A percentile compares a stretch with the other conserved stretches of the same genome.
These are phyloP conservation scores for Saxophila tyrrhenica DNA, from an alignment of 495 filamentous ascomycete genomes.

Conservation along the genomic window DNA sequence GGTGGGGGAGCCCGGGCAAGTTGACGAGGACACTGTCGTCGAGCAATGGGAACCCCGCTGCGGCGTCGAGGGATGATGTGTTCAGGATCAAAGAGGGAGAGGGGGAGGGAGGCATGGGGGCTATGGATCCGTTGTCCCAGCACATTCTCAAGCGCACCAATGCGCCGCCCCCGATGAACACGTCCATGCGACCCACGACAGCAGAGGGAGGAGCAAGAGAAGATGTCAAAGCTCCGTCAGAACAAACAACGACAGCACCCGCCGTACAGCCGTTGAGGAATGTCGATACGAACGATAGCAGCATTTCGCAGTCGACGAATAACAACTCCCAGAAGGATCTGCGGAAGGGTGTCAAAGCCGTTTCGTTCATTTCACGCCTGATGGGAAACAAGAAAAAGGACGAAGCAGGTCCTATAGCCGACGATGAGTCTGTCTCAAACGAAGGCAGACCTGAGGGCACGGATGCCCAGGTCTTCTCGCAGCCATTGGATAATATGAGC, in stretches of 20 bases:
- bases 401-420: slow-evolving; percentile 41
- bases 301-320: slow-evolving; percentile 18
- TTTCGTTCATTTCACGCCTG: slow-evolving; percentile 85
- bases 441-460: slow-evolving; percentile 64
- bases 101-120: slow-evolving; percentile 19
- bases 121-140: slow-evolving; percentile 50
- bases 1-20: neutral
- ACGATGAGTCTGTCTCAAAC: slow-evolving; percentile 62
- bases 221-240: neutral
- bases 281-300: neutral
- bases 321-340: slow-evolving; percentile 8
- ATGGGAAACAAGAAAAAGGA: slow-evolving; percentile 70
- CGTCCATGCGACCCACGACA: neutral
- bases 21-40: neutral
- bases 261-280: slow-evolving; percentile 3
- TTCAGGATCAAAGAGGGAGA: neutral
- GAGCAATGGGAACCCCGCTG: neutral
- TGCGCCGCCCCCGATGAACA: slow-evolving; percentile 49
- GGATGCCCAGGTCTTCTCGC: slow-evolving; percentile 68
- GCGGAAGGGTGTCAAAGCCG: slow-evolving; percentile 78
- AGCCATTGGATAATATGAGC: slow-evolving; percentile 55
- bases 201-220: neutral
- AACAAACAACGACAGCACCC: slow-evolving; percentile 9
- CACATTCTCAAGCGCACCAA: slow-evolving; percentile 78
- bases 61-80: neutral